These are phyloP conservation scores for Lepiota venenata DNA, from an alignment of 768 basidiomycete genomes.

Conservation along the genomic window DNA sequence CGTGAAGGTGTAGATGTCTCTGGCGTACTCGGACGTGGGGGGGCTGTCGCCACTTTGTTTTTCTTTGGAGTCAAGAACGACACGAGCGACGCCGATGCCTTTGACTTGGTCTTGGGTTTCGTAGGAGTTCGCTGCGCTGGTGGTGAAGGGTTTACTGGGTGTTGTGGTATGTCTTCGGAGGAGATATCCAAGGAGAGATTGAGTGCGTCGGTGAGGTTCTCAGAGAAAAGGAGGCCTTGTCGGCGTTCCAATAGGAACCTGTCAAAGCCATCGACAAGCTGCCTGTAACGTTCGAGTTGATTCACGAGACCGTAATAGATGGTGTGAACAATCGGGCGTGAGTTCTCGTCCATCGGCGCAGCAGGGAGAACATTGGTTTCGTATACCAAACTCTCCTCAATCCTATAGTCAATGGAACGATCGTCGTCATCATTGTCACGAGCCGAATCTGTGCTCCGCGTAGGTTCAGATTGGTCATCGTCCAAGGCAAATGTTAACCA, in stretches of 20 bases:
- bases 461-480: constrained; percentile 25
- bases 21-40: constrained; percentile 23
- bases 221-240: constrained; percentile 86
- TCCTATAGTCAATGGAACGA: constrained; percentile 71
- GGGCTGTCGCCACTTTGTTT: constrained; percentile 35
- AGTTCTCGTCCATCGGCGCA: constrained; percentile 63
- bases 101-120: constrained; percentile 46
- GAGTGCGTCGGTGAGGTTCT: constrained; percentile 89
- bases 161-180: constrained; percentile 31
- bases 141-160: constrained; percentile 20
- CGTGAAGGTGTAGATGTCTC: constrained; percentile 48
- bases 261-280: constrained; percentile 76
- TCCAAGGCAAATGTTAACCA: constrained; percentile 75
- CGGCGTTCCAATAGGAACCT: constrained; percentile 80
- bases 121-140: constrained; percentile 23
- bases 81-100: constrained; percentile 58
- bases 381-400: constrained; percentile 62
- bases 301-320: constrained; percentile 78
- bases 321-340: constrained; percentile 76
- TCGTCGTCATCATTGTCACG: constrained; percentile 65
- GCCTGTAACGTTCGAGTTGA: constrained; percentile 80
- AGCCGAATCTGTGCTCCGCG: constrained; percentile 10
- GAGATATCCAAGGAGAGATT: constrained; percentile 66
- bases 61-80: constrained; percentile 82
- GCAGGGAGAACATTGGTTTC: constrained; percentile 61